Evolutionary conservation across 2,329 filamentous ascomycete genomes (phyloP).

Genomic region (Dendryphion nanum): DNA sequence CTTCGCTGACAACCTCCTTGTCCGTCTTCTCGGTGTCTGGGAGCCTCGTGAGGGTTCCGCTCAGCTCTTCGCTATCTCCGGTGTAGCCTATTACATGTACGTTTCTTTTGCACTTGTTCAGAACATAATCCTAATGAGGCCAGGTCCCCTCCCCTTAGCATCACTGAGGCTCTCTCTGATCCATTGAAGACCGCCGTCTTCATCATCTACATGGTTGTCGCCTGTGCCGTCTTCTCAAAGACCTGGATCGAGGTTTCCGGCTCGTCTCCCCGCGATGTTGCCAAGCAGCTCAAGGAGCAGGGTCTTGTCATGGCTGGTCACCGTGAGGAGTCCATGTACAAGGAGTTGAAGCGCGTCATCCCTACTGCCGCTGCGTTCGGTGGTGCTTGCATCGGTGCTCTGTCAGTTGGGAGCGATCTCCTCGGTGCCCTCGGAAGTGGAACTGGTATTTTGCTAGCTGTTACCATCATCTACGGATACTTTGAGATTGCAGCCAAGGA

Average conservation of each 20-base stretch:
- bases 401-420: constrained; percentile 93
- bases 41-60: constrained; percentile 94
- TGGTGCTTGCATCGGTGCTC: constrained; percentile 96
- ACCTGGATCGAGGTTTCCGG: constrained; percentile 99
- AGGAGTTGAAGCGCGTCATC: constrained; percentile 98
- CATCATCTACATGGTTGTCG: constrained; percentile 95
- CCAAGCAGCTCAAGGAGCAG: constrained; percentile 99
- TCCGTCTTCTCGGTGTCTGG: constrained; percentile 97
- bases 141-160: constrained; percentile 85
- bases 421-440: constrained; percentile 94
- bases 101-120: constrained; percentile 5
- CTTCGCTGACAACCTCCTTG: constrained; percentile 97
- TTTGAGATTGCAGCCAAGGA: constrained; percentile 99
- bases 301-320: constrained; percentile 99
- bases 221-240: constrained; percentile 98
- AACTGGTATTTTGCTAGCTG: constrained; percentile 95
- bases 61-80: constrained; percentile 89
- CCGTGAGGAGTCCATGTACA: constrained; percentile 99
- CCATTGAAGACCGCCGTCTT: constrained; percentile 96
- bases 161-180: constrained; percentile 94
- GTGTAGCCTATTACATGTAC: constrained; percentile 96
- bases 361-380: constrained; percentile 97
- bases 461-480: constrained; percentile 99
- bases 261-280: constrained; percentile 94
- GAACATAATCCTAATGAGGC: constrained; percentile 12